Base-by-base conservation (phyloP, 225 moss, liverwort and hornwort genomes). In the Physcomitrium patens region DNA sequence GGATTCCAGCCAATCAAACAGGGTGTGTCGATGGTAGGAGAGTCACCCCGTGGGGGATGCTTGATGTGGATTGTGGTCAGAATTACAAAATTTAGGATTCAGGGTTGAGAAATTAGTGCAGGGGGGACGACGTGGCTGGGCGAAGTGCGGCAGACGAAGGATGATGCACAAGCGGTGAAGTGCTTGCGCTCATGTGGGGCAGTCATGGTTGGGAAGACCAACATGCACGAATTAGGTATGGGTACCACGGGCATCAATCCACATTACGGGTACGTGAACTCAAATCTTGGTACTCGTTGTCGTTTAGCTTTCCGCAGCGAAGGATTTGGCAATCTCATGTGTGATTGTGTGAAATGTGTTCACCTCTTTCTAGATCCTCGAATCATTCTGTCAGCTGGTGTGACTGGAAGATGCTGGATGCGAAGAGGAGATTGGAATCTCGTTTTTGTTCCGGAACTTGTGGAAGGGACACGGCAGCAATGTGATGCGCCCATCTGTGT, bases 221-320 rank as follows among this genome's bases (percentile, higher is more conserved):
- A 92, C 76, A 96, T 96, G 96, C 96, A 96, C 52, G 96, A 96
- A 71, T 78, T 96, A 44, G 96, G 96, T 44, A 94, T 94, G 96
- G 96, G 96, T 60, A 92, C 94, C 47, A 92, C 92, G 10, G 86
- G 96, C 67, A 92, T 96, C 51, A 96, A 96, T 81, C 96, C 96
- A 7, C 93, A 96, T 65, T 96, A 86, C n/a, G 96, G 96, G 96
- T 94, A 79, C 60, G 63, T 22, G 19, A 62, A 11, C 14, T n/a
- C 10, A 59, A 1, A n/a, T 18, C 60, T 41, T 31, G 26, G 48
- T 8, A 49, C 48, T 11, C 31, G 31, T 4, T 37, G 2, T 3
- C 31, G 31, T 37, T 7, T 1, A 37, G 31, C 2, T 37, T 37
- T 7, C 31, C 31, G 31, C 7, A 1, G 31, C 31, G 31, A 37